These are phyloP conservation scores for Mucor indicus DNA, from an alignment of 371 early-diverging fungal species.

Conservation along the genomic window DNA sequence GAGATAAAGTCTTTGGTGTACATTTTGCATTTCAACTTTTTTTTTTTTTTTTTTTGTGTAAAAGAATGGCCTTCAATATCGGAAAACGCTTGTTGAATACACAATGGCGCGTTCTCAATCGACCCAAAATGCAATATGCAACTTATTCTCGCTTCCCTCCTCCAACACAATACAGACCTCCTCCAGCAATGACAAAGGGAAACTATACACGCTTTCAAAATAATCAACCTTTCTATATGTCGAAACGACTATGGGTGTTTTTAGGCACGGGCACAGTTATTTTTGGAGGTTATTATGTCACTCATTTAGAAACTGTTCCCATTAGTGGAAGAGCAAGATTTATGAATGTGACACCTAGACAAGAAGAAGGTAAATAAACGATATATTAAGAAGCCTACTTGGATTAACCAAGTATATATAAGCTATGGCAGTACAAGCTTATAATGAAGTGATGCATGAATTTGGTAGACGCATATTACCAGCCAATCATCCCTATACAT, in stretches of 20 bases:
- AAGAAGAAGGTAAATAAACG: constrained; percentile 48
- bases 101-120: too few relatives aligned
- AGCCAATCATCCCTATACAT: constrained; percentile 51
- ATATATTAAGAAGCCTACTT: neutral
- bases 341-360: constrained; percentile 53
- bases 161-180: constrained; percentile 3
- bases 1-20: too few relatives aligned
- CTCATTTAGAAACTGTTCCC: constrained; percentile 66
- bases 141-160: neutral
- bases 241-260: constrained; percentile 34
- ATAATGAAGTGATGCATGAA: constrained; percentile 63
- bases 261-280: constrained; percentile 38
- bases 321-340: constrained; percentile 60
- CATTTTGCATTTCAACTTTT: too few relatives aligned
- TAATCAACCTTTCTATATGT: constrained; percentile 30
- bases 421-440: constrained; percentile 67
- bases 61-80: too few relatives aligned
- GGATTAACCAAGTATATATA: neutral
- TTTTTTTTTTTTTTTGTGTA: too few relatives aligned
- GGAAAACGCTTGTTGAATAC: too few relatives aligned
- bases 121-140: too few relatives aligned
- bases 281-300: constrained; percentile 60
- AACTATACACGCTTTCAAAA: constrained; percentile 32
- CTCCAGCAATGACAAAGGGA: neutral
- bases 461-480: constrained; percentile 63